Evolutionary conservation across 352 stramenopile species (phyloP), one percentile per base, ranked within the genome.

Genomic region (Pythium oligandrum): DNA sequence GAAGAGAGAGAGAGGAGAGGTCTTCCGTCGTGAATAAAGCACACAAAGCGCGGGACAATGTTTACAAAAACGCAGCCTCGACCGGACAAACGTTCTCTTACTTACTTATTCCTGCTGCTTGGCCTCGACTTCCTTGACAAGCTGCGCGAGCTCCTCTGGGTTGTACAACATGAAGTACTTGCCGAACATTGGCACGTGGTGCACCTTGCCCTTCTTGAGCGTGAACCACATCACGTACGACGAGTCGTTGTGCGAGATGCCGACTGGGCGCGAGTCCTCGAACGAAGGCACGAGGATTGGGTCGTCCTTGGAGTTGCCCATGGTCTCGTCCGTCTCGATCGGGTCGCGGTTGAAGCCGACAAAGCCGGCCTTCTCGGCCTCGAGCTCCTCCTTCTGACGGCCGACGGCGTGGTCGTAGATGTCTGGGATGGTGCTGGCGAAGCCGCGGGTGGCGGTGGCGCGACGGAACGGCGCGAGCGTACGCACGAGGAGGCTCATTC

Each of bases 131-230:
- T 92, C 79, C 75, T 92, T 86, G 60, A 92, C 71, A 45, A 89
- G 73, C 73, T 86, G 59, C 46, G 82, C 77, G 43, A 92, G 73
- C 59, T 90, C 79, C 64, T 86, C 75, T n/a, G 82, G 80, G 77
- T 94, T 92, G 78, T 93, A 90, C 35, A 94, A 73, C 84, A 88
- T 70, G 75, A 94, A 94, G 73, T 94, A 94, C 82, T 94, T 94
- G 65, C 90, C 80, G 61, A 92, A 88, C 63, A 74, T 64, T 50
- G 84, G 84, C 57, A 94, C 68, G 70, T 94, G 86, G 77, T 92
- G 76, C 52, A 91, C 76, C 75, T 93, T 88, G 69, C 82, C 84
- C 78, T 94, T 87, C 47, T 73, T 69, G 58, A 94, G 70, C 63
- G 80, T 94, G 68, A 94, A 94, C 76, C 78, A 94, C 70, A 86